Evolutionary conservation across 2,329 filamentous ascomycete species (phyloP), one percentile per base, ranked within the genome.

Genomic region (Penicillium sp.): DNA sequence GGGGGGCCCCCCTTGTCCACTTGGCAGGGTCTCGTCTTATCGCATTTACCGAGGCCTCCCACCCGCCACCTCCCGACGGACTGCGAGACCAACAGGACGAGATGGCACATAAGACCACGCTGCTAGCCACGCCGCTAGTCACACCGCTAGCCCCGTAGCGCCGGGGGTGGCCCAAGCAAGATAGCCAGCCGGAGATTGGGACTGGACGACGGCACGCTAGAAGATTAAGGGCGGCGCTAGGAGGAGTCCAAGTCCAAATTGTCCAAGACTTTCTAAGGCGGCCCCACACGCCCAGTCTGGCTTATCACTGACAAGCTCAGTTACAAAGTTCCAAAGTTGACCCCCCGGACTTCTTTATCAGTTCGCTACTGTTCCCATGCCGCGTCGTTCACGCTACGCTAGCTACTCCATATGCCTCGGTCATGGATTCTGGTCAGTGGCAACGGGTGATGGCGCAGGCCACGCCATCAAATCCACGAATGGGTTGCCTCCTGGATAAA

Each of bases 261-360:
- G 29, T 32, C 13, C 44, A 52, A 52, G 49, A 42, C 17, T 23
- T 42, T 21, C 36, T 21, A 40, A 40, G 36, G 32, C 32, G 15
- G 9, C 24, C 26, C 39, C 39, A 42, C 39, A 13, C 9, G 24
- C 24, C 21, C 39, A 12, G 24, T 17, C 36, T 24, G 48, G 56
- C 52, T 58, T 59, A 55, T 57, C 52, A 42, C 26, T 37, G 34
- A 55, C 49, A 59, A 55, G 52, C 54, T 53, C 46, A 23, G 24
- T 23, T 17, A 41, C 12, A 27, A 6, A 33, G 43, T 49, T 53
- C 34, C 34, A 40, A 10, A 40, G 36, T 40, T 40, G 26, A 40
- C 13, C 7, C 21, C 7, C 13, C 26, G 39, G 24, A 20, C 29
- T 24, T 12, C 39, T 42, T 29, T 42, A 42, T 42, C 39, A 29